phyloP scores from a whole-genome alignment of 331 rosid species.

The Telfairia occidentalis region DNA sequence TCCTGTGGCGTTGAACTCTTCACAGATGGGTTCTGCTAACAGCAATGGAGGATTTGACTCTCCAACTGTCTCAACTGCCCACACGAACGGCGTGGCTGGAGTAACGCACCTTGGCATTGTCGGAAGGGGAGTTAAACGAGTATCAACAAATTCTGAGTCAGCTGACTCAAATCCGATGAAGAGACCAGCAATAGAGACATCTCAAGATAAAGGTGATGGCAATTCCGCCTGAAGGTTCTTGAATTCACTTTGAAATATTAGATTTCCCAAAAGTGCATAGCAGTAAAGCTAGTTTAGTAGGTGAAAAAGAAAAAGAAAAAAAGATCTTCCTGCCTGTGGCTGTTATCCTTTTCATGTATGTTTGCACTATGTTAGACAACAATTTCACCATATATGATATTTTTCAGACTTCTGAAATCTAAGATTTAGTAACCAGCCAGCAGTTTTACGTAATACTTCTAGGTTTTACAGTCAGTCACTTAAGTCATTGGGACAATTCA shows the following conservation, averaged over 20 bases:
- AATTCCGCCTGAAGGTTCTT: constrained; percentile 23
- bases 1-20: constrained; percentile 35
- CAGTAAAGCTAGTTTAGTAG: constrained; percentile 1
- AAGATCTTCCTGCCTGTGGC: background rate
- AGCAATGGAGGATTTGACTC: constrained; percentile 63
- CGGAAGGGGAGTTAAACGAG: constrained; percentile 93
- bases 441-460: background rate
- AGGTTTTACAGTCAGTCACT: background rate
- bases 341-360: background rate
- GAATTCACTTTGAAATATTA: background rate
- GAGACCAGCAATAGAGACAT: constrained; percentile 52
- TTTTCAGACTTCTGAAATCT: background rate
- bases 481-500: background rate
- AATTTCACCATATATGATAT: background rate
- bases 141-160: constrained; percentile 27
- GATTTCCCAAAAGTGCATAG: background rate
- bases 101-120: constrained; percentile 95
- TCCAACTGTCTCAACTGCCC: constrained; percentile 77
- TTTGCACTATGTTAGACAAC: background rate
- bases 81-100: constrained; percentile 56
- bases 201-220: constrained; percentile 49
- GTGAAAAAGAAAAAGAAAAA: background rate
- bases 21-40: constrained; percentile 47
- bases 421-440: background rate
- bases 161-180: constrained; percentile 39